These are phyloP conservation scores for Aspergillus leporis DNA, from an alignment of 495 filamentous ascomycete genomes.

Conservation along the genomic window DNA sequence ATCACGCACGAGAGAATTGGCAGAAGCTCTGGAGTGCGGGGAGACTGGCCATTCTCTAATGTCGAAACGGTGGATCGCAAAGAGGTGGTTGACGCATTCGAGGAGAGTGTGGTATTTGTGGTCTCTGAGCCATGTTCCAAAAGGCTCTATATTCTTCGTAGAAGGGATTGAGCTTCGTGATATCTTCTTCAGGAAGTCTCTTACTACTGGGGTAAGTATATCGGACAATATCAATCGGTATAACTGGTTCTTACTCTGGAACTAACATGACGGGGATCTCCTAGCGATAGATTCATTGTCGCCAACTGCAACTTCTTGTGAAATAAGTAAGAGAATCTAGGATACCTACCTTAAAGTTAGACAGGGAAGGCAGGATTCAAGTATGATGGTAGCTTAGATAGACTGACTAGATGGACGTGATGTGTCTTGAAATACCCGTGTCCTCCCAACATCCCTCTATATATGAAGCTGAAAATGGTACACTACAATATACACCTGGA, in stretches of 20 bases:
- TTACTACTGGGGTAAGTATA: constrained; percentile 20
- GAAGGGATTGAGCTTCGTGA: constrained; percentile 37
- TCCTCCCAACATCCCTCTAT: too few relatives aligned
- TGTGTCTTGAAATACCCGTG: too few relatives aligned
- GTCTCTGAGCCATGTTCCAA: constrained; percentile 16
- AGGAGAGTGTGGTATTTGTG: constrained; percentile 3
- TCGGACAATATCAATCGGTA: not conserved
- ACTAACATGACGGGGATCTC: constrained; percentile 16
- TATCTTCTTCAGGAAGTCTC: constrained; percentile 27
- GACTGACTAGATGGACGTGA: too few relatives aligned
- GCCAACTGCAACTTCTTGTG: not conserved
- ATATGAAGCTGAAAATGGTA: too few relatives aligned
- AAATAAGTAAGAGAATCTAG: not conserved
- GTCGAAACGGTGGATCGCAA: constrained; percentile 9
- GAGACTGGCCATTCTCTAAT: constrained; percentile 2
- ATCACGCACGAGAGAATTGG: constrained; percentile 5
- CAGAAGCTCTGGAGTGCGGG: constrained; percentile 3
- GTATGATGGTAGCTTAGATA: not conserved
- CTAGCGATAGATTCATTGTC: not conserved
- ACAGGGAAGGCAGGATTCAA: not conserved
- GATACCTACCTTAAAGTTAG: not conserved
- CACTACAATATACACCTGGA: too few relatives aligned
- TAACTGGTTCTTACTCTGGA: constrained; percentile 14
- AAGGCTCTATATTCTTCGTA: constrained; percentile 25
- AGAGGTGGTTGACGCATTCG: constrained; percentile 1